A percentile compares a stretch with the other conserved stretches of the same genome.
Conservation (phyloP, 169 alveolate genomes). For the Eimeria acervulina region DNA sequence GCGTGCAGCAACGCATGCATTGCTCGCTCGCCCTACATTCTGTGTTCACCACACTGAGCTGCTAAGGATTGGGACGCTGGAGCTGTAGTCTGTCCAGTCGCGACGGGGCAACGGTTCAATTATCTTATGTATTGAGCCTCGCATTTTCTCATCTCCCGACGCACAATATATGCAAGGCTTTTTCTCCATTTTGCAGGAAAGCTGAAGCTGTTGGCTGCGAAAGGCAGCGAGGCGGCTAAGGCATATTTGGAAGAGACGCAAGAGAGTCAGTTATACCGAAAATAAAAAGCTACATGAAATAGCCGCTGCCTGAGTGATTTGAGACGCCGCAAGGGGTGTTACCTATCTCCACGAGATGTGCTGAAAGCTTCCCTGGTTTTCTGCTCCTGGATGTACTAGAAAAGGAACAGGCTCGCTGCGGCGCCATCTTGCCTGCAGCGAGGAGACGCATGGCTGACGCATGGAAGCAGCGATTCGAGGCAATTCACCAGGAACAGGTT, state of each 20-base stretch:
- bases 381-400: neutral
- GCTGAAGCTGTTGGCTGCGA: slow-evolving; percentile 62
- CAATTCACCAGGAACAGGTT: slow-evolving; percentile 44
- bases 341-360: neutral
- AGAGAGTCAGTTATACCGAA: slow-evolving; percentile 29
- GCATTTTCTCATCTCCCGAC: neutral
- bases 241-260: slow-evolving; percentile 48
- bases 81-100: neutral
- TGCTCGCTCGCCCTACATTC: neutral
- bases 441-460: neutral
- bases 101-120: neutral
- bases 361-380: neutral
- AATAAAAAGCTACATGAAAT: neutral
- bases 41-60: neutral
- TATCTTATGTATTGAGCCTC: neutral
- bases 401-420: neutral
- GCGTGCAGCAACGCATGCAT: neutral
- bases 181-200: slow-evolving; percentile 6
- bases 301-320: slow-evolving; percentile 1
- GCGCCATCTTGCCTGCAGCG: neutral
- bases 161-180: neutral
- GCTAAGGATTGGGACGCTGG: neutral
- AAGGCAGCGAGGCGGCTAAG: slow-evolving; percentile 75
- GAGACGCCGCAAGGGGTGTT: neutral
- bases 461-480: slow-evolving; percentile 63